phyloP scores from a whole-genome alignment of 768 basidiomycete genomes.

The Cystofilobasidium bisporidii region DNA sequence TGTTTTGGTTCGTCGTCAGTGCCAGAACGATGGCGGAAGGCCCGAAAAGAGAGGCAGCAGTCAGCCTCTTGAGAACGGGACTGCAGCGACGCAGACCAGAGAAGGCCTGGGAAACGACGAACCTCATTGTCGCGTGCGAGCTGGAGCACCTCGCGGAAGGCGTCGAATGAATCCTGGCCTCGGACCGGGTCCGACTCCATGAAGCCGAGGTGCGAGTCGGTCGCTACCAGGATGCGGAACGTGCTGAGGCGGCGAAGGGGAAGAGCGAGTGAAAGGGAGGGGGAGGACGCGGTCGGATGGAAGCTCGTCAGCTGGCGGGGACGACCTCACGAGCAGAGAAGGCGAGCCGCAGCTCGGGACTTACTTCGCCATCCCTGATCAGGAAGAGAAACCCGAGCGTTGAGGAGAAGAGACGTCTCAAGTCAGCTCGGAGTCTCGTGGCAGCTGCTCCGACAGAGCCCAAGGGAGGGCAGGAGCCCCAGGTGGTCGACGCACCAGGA shows the following conservation, averaged over 20 bases:
- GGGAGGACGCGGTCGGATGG: background rate
- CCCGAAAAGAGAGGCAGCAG: no score
- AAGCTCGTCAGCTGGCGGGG: background rate
- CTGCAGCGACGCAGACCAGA: no score
- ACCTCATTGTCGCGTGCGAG: constrained; percentile 63
- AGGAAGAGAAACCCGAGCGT: no score
- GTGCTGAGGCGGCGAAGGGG: constrained; percentile 35
- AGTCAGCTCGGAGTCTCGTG: no score
- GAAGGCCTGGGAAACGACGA: constrained; percentile 1
- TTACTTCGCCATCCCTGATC: background rate
- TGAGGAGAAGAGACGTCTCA: background rate
- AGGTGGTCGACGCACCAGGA: no score
- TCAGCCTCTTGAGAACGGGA: no score
- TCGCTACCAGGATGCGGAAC: constrained; percentile 68
- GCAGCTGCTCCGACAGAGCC: no score
- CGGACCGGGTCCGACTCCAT: constrained; percentile 87
- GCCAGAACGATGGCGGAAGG: no score
- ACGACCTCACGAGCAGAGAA: background rate
- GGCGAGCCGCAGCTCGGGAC: background rate
- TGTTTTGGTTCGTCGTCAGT: no score
- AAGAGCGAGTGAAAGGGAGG: background rate
- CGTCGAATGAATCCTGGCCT: constrained; percentile 88
- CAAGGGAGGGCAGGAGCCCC: background rate
- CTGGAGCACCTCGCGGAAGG: constrained; percentile 87
- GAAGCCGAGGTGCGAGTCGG: constrained; percentile 94